Evolutionary conservation across 495 filamentous ascomycete genomes (phyloP), one percentile per base, ranked within the genome.

Genomic region (Aspergillus coremiiformis): DNA sequence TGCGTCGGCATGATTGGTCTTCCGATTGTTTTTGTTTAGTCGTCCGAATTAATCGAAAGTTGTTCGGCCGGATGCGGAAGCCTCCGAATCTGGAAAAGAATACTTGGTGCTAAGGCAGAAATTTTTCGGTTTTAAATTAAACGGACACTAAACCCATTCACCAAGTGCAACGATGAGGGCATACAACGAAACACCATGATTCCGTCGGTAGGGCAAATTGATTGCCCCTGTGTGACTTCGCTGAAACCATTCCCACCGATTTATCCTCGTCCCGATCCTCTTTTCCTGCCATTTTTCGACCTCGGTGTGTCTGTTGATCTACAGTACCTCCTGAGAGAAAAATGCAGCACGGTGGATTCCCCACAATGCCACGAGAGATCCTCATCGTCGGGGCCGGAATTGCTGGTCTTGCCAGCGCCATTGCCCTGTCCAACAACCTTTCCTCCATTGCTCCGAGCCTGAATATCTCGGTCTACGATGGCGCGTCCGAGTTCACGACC

Each of bases 401-500:
- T 21, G 59, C 57, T n/a, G 63, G 63, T 17, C 51, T 65, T 30
- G 63, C 63, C 49, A 45, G 51, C 39, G 63, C 63, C 21, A 60
- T 63, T 12, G 54, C 63, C 12, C 52, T 65, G 30, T 51, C 57
- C 27, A 56, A 67, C 8, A 60, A 66, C 7, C 51, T 63, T 35
- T 41, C 48, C 11, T 37, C 60, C 4, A 23, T 33, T 7, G 42
- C 6, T 15, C 20, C 50, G 20, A 39, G 53, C 10, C 41, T 60
- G 10, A 49, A 58, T 20, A 70, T 78, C 39, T 66, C 65, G 21
- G 63, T 79, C 42, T 77, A 67, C 60, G 78, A 81, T 54, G 64
- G 74, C 20, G 67, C 74, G 7, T 53, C 68, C 3, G 50, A 60
- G 23, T 68, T 66, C 8, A 65, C 68, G 20, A 70, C 69, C 1